Conservation (phyloP, 2,329 filamentous ascomycete genomes). For the Zymoseptoria passerinii region DNA sequence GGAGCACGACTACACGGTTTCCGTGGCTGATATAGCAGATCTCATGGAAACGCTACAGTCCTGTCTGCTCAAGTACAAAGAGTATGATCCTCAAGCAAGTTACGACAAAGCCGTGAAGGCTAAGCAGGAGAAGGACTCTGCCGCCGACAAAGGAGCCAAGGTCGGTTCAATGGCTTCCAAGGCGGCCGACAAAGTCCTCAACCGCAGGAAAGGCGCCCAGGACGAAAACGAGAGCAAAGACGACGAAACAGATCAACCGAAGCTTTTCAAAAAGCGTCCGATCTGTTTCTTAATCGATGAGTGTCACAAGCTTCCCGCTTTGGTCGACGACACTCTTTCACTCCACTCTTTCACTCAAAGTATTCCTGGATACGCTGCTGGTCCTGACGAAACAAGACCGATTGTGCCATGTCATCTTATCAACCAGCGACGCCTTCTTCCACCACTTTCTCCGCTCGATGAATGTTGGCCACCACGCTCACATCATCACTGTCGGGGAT, state of each 20-base stretch:
- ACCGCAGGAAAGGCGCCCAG: not conserved
- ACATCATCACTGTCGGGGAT: constrained; percentile 14
- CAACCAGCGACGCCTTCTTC: constrained; percentile 16
- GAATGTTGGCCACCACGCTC: constrained; percentile 15
- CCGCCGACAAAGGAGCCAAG: not conserved
- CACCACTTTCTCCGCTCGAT: constrained; percentile 16
- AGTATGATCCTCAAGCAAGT: constrained; percentile 8
- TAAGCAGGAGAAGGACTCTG: not conserved
- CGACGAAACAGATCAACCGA: not conserved
- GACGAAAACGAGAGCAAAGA: not conserved
- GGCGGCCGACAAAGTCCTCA: not conserved
- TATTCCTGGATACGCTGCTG: constrained; percentile 14
- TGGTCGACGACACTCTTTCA: constrained; percentile 11
- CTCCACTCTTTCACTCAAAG: constrained; percentile 11
- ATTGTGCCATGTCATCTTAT: constrained; percentile 13
- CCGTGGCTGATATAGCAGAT: constrained; percentile 13
- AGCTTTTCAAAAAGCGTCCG: constrained; percentile 10
- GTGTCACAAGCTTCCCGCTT: constrained; percentile 12
- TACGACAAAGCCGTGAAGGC: constrained; percentile 1
- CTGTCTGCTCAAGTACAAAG: constrained; percentile 14
- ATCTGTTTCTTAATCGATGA: constrained; percentile 12
- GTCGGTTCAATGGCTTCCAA: not conserved
- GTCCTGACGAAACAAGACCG: constrained; percentile 16
- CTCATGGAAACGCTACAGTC: constrained; percentile 15
- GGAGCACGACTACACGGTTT: constrained; percentile 10